These are phyloP conservation scores for Punctularia strigosozonata DNA, from an alignment of 768 basidiomycete genomes.

Conservation along the genomic window DNA sequence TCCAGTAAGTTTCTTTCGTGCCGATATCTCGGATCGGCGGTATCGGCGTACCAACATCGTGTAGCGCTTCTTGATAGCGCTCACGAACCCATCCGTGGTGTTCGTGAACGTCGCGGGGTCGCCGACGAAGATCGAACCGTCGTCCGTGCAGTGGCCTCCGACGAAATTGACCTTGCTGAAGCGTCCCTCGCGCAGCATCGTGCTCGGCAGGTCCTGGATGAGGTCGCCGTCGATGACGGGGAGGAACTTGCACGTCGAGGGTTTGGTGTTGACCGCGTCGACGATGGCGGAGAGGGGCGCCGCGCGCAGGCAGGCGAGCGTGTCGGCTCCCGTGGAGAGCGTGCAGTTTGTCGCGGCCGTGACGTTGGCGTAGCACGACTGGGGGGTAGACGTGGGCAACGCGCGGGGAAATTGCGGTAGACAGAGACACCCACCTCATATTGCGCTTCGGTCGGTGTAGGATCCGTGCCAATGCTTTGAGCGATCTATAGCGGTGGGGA, in stretches of 20 bases:
- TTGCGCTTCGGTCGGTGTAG: too few species aligned
- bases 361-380: constrained; percentile 9
- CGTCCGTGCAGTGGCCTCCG: constrained; percentile 32
- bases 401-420: too few species aligned
- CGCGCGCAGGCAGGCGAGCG: constrained; percentile 24
- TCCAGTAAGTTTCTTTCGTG: too few species aligned
- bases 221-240: constrained; percentile 7
- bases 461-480: constrained; percentile 32
- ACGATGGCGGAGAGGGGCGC: constrained; percentile 26
- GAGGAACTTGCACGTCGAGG: constrained; percentile 15
- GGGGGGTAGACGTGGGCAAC: too few species aligned
- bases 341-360: constrained; percentile 19
- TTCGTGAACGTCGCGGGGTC: constrained; percentile 24
- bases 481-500: too few species aligned
- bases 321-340: constrained; percentile 13
- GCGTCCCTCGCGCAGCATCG: constrained; percentile 20
- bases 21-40: too few species aligned
- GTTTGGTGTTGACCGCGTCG: constrained; percentile 23
- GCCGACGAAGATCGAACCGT: constrained; percentile 28
- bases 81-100: too few species aligned
- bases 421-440: too few species aligned
- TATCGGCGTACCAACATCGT: too few species aligned
- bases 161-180: constrained; percentile 23
- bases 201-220: constrained; percentile 23
- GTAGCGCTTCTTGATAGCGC: too few species aligned